Evolutionary conservation across 495 filamentous ascomycete genomes (phyloP), one percentile per base, ranked within the genome.

Genomic region (Daldinia bambusicola): DNA sequence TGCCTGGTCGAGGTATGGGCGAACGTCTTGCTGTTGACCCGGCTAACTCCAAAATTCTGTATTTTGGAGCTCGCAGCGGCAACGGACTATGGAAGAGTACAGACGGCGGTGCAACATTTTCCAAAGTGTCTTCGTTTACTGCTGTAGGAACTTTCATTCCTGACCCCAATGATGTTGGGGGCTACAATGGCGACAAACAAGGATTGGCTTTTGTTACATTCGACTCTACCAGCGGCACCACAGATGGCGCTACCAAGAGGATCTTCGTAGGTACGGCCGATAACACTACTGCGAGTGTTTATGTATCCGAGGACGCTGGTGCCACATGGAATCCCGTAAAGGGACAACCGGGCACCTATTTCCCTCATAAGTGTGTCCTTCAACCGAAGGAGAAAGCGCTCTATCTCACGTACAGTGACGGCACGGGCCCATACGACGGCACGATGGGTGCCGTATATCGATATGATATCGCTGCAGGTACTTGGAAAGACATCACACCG

Each of bases 1-100:
- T 89, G 87, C 86, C 87, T 2, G 88, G 88, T n/a, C 81, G 88
- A 30, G 88, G 88, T 18, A 87, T 85, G 79, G 88, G 88, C 26
- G 88, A 90, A 76, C 82, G 88, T 6, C 82, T 89, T 26, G 87
- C 86, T 1, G 82, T 90, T 7, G 87, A 90, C 74, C 87, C 88
- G 4, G 80, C 81, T 18, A 86, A 86, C 67, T 83, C 81, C 45
- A 82, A 83, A 26, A 84, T 87, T 37, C 70, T 89, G 37, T 89
- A 86, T 71, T 86, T 88, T 61, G 87, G 87, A 6, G 85, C 87
- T 26, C 82, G 87, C 48, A 88, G 85, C 71, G 86, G 86, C n/a
- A 82, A 88, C 30, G 88, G 88, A 13, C 78, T 90, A n/a, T 89
- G 85, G 83, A 87, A 86, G 74, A 87, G 84, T 70, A 83, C 78